Conservation (phyloP, 352 stramenopile species). For the Phytophthora niederhauseri region DNA sequence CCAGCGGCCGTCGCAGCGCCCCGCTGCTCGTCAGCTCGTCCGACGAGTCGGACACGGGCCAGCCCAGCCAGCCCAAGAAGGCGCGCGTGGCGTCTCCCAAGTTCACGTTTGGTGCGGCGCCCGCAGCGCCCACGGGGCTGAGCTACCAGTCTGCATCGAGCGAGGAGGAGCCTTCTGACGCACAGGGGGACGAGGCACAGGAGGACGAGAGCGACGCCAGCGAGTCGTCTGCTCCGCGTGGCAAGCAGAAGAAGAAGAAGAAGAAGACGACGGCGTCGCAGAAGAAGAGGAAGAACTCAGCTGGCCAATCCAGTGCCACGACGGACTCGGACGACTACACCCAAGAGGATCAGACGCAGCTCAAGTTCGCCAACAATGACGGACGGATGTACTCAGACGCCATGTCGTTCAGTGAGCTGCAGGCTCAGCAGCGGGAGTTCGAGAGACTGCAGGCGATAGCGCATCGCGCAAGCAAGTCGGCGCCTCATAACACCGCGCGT, state of each 20-base stretch:
- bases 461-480: constrained; percentile 23
- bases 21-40: constrained; percentile 24
- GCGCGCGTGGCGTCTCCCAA: constrained; percentile 9
- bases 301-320: constrained; percentile 2
- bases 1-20: constrained; percentile 6
- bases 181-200: constrained; percentile 1
- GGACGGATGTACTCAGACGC: constrained; percentile 41
- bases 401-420: constrained; percentile 65
- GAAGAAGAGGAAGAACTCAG: constrained; percentile 10
- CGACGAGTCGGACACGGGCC: constrained; percentile 25
- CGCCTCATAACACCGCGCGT: constrained; percentile 10
- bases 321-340: constrained; percentile 21
- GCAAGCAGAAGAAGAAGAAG: constrained; percentile 12
- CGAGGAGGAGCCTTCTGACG: constrained; percentile 6
- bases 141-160: constrained; percentile 12
- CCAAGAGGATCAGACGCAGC: constrained; percentile 14
- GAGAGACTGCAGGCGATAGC: constrained; percentile 37
- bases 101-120: constrained; percentile 4
- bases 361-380: constrained; percentile 22
- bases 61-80: constrained; percentile 25
- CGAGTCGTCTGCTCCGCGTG: constrained; percentile 3
- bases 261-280: background rate
- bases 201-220: constrained; percentile 9
- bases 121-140: constrained; percentile 8
- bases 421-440: constrained; percentile 63